These are phyloP conservation scores for Collybia sp. DNA, from an alignment of 768 basidiomycete genomes.

Conservation along the genomic window DNA sequence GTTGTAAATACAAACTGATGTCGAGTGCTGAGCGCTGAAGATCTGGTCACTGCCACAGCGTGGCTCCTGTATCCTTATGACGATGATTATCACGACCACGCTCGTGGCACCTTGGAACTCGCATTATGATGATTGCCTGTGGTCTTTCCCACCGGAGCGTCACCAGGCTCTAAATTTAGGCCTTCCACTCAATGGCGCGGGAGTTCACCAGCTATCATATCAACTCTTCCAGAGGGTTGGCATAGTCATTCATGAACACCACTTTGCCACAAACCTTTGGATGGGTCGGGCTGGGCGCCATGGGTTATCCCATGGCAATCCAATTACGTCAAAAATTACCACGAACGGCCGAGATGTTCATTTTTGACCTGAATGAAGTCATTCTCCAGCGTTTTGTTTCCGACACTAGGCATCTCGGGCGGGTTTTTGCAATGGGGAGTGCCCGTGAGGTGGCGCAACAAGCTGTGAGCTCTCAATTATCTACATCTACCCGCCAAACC, in stretches of 20 bases:
- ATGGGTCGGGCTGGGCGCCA: conserved; percentile 38
- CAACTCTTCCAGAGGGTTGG: background rate
- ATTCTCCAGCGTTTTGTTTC: conserved; percentile 22
- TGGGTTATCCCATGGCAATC: conserved; percentile 40
- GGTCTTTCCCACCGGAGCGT: too few relatives aligned
- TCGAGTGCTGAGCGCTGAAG: too few relatives aligned
- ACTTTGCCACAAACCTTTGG: conserved; percentile 21
- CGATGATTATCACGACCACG: too few relatives aligned
- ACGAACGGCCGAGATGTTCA: conserved; percentile 15
- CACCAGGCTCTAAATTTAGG: background rate
- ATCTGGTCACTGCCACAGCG: too few relatives aligned
- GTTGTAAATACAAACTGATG: too few relatives aligned
- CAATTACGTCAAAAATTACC: conserved; percentile 27
- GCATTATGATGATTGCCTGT: too few relatives aligned
- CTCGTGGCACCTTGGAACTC: too few relatives aligned
- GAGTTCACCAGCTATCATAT: background rate
- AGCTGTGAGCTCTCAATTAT: conserved; percentile 21
- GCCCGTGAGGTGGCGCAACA: conserved; percentile 30
- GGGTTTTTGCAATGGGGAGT: conserved; percentile 15
- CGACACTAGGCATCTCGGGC: conserved; percentile 10
- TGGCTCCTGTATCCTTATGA: too few relatives aligned
- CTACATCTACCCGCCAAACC: background rate
- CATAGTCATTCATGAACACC: conserved; percentile 8
- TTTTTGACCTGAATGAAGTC: conserved; percentile 29
- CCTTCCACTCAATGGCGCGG: too few relatives aligned